A percentile compares a stretch with the other conserved stretches of the same genome.
Conservation (phyloP, 2,329 filamentous ascomycete species). For the Ophiocordyceps australis region DNA sequence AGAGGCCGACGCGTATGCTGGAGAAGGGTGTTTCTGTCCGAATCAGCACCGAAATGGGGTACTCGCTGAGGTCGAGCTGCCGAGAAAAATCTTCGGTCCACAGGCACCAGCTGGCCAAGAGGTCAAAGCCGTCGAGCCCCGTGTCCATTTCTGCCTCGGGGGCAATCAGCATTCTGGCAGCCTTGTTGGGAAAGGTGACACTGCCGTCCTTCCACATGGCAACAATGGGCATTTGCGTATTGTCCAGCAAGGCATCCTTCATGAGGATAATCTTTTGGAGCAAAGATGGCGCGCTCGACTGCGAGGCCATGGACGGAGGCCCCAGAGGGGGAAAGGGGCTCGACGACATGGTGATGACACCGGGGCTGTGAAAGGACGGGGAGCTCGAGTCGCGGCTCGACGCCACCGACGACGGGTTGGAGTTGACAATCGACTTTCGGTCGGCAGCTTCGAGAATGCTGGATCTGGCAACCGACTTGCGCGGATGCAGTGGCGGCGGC, state of each 20-base stretch:
- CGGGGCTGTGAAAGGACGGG: constrained; percentile 30
- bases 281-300: constrained; percentile 42
- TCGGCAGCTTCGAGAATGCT: constrained; percentile 26
- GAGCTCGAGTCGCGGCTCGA: constrained; percentile 29
- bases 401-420: constrained; percentile 25
- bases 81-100: constrained; percentile 50
- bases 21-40: constrained; percentile 41
- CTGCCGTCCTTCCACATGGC: constrained; percentile 70
- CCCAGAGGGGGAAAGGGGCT: constrained; percentile 49
- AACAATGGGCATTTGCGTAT: constrained; percentile 54
- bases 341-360: constrained; percentile 29
- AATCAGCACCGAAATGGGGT: constrained; percentile 48
- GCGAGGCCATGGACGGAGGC: constrained; percentile 36
- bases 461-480: constrained; percentile 19
- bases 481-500: constrained; percentile 12
- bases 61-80: constrained; percentile 37
- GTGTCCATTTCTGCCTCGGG: constrained; percentile 19
- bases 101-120: constrained; percentile 40
- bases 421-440: constrained; percentile 21
- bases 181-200: constrained; percentile 55
- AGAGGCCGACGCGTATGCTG: constrained; percentile 43
- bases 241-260: constrained; percentile 63
- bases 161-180: constrained; percentile 33
- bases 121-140: constrained; percentile 29
- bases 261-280: constrained; percentile 57